These are phyloP conservation scores for Epichloe brachyelytri DNA, from an alignment of 2,329 filamentous ascomycete genomes.

Conservation along the genomic window DNA sequence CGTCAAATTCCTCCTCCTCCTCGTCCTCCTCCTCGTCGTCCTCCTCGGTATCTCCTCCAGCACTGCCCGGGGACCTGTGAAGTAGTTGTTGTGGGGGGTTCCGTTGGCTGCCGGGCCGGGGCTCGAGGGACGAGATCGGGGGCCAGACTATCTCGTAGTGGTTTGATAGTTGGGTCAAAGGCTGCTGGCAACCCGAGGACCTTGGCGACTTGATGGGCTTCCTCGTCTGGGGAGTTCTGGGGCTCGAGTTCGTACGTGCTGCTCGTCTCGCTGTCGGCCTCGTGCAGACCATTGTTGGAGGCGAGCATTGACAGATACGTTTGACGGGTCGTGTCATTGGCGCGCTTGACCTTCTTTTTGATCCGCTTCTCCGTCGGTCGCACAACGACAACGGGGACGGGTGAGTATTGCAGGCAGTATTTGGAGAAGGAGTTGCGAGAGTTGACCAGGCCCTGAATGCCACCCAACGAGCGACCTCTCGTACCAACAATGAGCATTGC, in stretches of 20 bases:
- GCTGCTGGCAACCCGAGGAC: slow-evolving; percentile 48
- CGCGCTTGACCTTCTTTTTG: slow-evolving; percentile 80
- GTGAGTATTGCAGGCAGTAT: slow-evolving; percentile 87
- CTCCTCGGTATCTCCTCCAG: slow-evolving; percentile 27
- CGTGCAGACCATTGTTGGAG: slow-evolving; percentile 43
- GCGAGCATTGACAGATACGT: slow-evolving; percentile 70
- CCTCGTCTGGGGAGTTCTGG: slow-evolving; percentile 43
- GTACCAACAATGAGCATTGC: slow-evolving; percentile 87
- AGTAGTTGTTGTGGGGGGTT: slow-evolving; percentile 9
- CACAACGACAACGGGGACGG: slow-evolving; percentile 86
- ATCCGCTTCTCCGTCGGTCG: slow-evolving; percentile 75
- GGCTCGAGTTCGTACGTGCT: slow-evolving; percentile 42
- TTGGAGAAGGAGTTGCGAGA: slow-evolving; percentile 75
- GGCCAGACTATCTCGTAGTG: slow-evolving; percentile 25
- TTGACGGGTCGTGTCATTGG: slow-evolving; percentile 60
- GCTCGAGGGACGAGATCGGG: slow-evolving; percentile 11
- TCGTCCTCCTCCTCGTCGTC: slow-evolving; percentile 19
- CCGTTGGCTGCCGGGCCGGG: slow-evolving; percentile 8
- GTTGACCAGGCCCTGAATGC: slow-evolving; percentile 73
- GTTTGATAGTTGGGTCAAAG: slow-evolving; percentile 52
- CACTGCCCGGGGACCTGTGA: slow-evolving; percentile 20
- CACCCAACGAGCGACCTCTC: slow-evolving; percentile 68
- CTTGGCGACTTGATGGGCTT: slow-evolving; percentile 51
- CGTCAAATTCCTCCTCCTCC: slow-evolving; percentile 31
- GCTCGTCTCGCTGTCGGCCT: slow-evolving; percentile 42